These are phyloP conservation scores for Pterocarpus macrocarpus DNA, from an alignment of 306 rosid species.

Conservation along the genomic window DNA sequence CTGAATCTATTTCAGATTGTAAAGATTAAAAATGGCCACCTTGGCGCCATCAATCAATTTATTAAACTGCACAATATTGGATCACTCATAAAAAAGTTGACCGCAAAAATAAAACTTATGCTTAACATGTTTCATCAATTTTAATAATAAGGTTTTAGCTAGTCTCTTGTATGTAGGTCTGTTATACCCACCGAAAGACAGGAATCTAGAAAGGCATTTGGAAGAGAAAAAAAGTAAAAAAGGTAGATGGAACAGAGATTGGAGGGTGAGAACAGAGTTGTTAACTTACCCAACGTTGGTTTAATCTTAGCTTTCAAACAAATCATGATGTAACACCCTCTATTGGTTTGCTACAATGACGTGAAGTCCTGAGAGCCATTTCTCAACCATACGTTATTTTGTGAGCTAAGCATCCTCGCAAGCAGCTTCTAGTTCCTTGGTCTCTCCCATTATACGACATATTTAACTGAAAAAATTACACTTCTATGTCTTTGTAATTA, in stretches of 20 bases:
- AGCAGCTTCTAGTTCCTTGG: constrained; percentile 42
- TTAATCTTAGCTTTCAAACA: constrained; percentile 70
- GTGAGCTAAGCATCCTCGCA: constrained; percentile 50
- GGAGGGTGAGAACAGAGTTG: constrained; percentile 47
- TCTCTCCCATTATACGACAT: constrained; percentile 1
- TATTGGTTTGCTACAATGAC: constrained; percentile 51
- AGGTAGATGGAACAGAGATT: neutral
- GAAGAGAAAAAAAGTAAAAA: neutral
- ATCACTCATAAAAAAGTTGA: constrained; percentile 48
- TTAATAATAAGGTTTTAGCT: neutral
- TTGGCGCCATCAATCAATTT: constrained; percentile 40
- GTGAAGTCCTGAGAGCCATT: constrained; percentile 76
- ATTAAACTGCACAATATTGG: constrained; percentile 44
- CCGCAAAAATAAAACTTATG: constrained; percentile 4
- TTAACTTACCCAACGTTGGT: constrained; percentile 61
- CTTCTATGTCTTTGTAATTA: neutral
- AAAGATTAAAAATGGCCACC: neutral
- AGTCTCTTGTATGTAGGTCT: constrained; percentile 17
- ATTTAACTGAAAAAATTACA: neutral
- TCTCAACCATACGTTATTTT: constrained; percentile 66
- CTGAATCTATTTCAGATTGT: constrained; percentile 4
- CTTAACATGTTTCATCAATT: neutral
- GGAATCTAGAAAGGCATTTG: neutral
- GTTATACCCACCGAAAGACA: constrained; percentile 40
- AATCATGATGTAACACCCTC: constrained; percentile 53